Base-by-base conservation (phyloP, 106 monocot genomes). In the Triglochin maritima region DNA sequence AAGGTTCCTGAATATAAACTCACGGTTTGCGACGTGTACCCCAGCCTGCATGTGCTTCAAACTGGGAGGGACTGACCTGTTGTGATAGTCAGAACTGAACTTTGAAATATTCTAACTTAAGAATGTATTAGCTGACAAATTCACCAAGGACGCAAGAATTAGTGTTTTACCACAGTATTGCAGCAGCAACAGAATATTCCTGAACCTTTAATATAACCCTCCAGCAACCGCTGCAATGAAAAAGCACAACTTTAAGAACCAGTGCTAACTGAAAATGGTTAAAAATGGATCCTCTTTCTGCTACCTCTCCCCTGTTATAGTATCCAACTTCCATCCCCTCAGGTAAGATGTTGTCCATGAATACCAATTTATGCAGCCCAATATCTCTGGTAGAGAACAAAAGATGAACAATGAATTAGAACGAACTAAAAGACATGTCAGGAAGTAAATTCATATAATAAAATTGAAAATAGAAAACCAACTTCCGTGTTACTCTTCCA, bases 31-130 rank as follows among this genome's bases (percentile, higher is more conserved):
- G 83, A 7, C 98, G 70, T 69, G 83, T 67, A 58, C 88, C 78
- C 59, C 77, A 86, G 59, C 98, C 98, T 72, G 98, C 98, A 86
- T 99, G 98, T 77, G 98, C 86, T 85, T 99, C 98, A 85, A 99
- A 99, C 47, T 84, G 86, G 6, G 98, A 99, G 56, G 98, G 98
- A 70, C 92, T 99, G 29, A 95, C 78, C 95, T 95, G 79, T 13
- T 29, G 29, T 29, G 0, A 29, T 29, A 29, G 29, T 62, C 55
- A 13, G 17, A 65, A 47, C 49, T 46, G 51, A 42, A n/a, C 44
- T 29, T 74, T 41, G 75, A 45, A 52, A 17, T 29, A 1, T 42
- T 17, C 7, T 11, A n/a, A 6, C 46, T 48, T 14, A 57, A 58
- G 29, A 29, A 29, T 4, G 43, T n/a, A 42, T 70, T 59, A 4